A percentile compares a stretch with the other conserved stretches of the same genome.
These are phyloP conservation scores for Microbotryum scabiosae DNA, from an alignment of 1,284 basidiomycete species.

Conservation along the genomic window DNA sequence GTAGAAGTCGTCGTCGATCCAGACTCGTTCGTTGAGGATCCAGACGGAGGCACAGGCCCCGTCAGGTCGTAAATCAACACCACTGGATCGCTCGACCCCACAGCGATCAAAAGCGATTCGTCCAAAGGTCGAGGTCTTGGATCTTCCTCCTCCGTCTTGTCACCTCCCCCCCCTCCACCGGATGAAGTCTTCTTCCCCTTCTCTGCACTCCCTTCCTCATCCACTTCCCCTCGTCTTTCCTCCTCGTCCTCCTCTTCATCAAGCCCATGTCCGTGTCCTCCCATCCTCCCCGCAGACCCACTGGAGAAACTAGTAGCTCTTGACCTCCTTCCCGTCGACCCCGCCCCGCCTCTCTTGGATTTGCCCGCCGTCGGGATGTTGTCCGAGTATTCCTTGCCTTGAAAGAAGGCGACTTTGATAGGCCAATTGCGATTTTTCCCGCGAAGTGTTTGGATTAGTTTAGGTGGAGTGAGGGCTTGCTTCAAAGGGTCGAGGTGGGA, in stretches of 20 bases:
- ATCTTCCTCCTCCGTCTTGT: neutral
- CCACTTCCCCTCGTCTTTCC: neutral
- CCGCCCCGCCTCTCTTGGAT: no score
- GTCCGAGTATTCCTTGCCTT: constrained; percentile 3
- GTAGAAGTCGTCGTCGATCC: neutral
- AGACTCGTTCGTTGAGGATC: neutral
- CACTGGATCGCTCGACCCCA: constrained; percentile 1
- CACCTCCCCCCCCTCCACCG: neutral
- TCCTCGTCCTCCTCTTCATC: neutral
- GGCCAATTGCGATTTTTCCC: constrained; percentile 17
- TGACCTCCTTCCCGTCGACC: neutral
- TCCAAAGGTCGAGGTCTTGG: neutral
- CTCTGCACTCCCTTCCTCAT: neutral
- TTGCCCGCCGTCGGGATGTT: neutral
- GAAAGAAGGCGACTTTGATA: constrained; percentile 9
- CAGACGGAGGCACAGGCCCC: neutral
- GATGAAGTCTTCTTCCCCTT: neutral
- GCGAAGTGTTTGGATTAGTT: constrained; percentile 9
- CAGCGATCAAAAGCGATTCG: constrained; percentile 5
- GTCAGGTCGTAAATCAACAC: constrained; percentile 6
- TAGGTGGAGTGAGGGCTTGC: neutral
- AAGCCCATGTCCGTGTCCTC: neutral
- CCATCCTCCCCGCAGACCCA: neutral
- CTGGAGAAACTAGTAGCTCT: neutral
- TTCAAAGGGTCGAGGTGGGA: neutral